Evolutionary conservation across 768 basidiomycete genomes (phyloP), one percentile per base, ranked within the genome.

Genomic region (Trametes cubensis): DNA sequence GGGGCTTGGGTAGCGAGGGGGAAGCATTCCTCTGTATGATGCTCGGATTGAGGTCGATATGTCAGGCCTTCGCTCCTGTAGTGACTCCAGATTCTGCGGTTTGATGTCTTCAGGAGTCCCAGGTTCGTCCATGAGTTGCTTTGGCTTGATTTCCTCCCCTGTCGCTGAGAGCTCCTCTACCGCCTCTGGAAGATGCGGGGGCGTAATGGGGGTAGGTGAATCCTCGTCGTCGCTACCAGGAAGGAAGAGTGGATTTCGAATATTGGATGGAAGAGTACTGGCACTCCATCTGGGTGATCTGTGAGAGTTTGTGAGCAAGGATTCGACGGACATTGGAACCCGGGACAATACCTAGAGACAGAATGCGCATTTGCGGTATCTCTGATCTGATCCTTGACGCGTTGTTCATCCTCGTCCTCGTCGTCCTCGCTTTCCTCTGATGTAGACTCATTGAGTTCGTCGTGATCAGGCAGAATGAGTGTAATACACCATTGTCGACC

Each of bases 1-100:
- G 2, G 66, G 69, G 26, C 57, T 59, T 0, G 69, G 69, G 41
- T 67, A 67, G 11, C 66, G 63, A 3, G 18, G 18, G 3, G 62
- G 61, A 18, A 64, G 57, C 7, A 61, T 63, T 4, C 67, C 69
- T 30, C 65, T 34, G 45, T 57, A 62, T 1, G 61, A 60, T 18
- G 11, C 15, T 7, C 39, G 17, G 4, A 38, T 11, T 8, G 41
- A 15, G 15, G 39, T 50, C 38, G 26, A 26, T 28, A 10, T 28
- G 17, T 23, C 38, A 44, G 58, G 17, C 18, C 21, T 47, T 10
- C 34, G 11, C 15, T 23, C 23, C 10, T 25, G 18, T 3, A n/a
- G 18, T 1, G 34, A 15, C 28, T 13, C 18, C 23, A 11, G 39
- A 7, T 34, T 8, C 39, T n/a, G 11, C 21, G 59, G 21, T 38